Percentiles rank a stretch among this genome's conserved stretches.
Conservation (phyloP, 768 basidiomycete genomes). For the Leccinum incarnatum region DNA sequence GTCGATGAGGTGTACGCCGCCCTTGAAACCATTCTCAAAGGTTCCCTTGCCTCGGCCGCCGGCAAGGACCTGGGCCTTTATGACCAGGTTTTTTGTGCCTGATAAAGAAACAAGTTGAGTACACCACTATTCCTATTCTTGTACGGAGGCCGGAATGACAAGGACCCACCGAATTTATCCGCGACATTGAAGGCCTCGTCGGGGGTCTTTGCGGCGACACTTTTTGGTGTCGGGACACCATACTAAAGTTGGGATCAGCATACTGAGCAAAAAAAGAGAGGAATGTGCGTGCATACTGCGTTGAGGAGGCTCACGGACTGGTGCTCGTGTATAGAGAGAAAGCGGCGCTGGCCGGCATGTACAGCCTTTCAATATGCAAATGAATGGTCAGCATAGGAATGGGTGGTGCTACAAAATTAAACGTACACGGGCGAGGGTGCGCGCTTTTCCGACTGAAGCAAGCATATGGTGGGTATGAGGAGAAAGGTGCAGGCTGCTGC, state of each 20-base stretch:
- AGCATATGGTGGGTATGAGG: slow-evolving; percentile 51
- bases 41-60: slow-evolving; percentile 98
- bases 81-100: slow-evolving; percentile 82
- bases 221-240: slow-evolving; percentile 92
- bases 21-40: slow-evolving; percentile 94
- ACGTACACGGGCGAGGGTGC: slow-evolving; percentile 61
- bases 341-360: slow-evolving; percentile 83
- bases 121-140: not conserved
- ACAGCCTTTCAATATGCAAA: slow-evolving; percentile 42
- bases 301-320: slow-evolving; percentile 95
- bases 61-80: slow-evolving; percentile 98
- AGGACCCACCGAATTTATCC: slow-evolving; percentile 72
- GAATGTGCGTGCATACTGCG: slow-evolving; percentile 53
- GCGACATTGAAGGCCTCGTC: slow-evolving; percentile 90
- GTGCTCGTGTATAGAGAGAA: slow-evolving; percentile 96
- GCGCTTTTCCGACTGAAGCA: slow-evolving; percentile 61
- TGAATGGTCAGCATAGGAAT: not conserved
- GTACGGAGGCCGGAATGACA: not conserved
- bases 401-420: not conserved
- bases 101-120: slow-evolving; percentile 4
- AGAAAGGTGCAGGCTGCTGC: not conserved
- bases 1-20: slow-evolving; percentile 93
- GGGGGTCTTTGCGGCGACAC: slow-evolving; percentile 80
- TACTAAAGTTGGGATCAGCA: slow-evolving; percentile 54
- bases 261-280: not conserved